Conservation (phyloP, 371 early-diverging fungal species). For the Mucor indicus region DNA sequence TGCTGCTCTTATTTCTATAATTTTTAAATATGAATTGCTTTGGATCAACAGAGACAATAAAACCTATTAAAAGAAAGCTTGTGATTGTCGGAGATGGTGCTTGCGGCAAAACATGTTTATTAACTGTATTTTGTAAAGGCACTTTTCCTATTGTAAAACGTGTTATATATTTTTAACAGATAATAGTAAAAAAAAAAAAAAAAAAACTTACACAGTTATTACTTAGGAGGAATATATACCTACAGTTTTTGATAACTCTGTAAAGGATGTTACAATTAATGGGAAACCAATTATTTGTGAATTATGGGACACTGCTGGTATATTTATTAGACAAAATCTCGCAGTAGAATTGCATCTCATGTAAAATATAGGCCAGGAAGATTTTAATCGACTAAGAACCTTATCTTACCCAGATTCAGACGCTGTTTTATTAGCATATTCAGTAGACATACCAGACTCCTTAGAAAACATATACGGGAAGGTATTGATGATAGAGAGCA, state of each 20-base stretch:
- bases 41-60: background rate
- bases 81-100: constrained; percentile 58
- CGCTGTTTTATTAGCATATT: constrained; percentile 44
- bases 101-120: constrained; percentile 64
- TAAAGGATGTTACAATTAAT: constrained; percentile 70
- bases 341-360: too few relatives aligned
- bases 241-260: constrained; percentile 81
- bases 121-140: constrained; percentile 58
- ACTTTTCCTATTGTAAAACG: constrained; percentile 52
- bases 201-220: too few relatives aligned
- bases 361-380: constrained; percentile 53
- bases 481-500: background rate
- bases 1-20: too few relatives aligned
- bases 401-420: constrained; percentile 48
- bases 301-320: constrained; percentile 86
- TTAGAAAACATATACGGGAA: constrained; percentile 39
- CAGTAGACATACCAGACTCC: constrained; percentile 44
- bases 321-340: too few relatives aligned
- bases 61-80: constrained; percentile 15
- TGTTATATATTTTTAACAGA: background rate
- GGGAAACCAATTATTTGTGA: constrained; percentile 71
- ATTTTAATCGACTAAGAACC: constrained; percentile 46
- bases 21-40: too few relatives aligned
- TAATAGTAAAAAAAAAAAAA: too few relatives aligned
- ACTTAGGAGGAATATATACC: constrained; percentile 41